A percentile compares a stretch with the other conserved stretches of the same genome.
Conservation (phyloP, 345 rosid species). For the Conringia planisiliqua region DNA sequence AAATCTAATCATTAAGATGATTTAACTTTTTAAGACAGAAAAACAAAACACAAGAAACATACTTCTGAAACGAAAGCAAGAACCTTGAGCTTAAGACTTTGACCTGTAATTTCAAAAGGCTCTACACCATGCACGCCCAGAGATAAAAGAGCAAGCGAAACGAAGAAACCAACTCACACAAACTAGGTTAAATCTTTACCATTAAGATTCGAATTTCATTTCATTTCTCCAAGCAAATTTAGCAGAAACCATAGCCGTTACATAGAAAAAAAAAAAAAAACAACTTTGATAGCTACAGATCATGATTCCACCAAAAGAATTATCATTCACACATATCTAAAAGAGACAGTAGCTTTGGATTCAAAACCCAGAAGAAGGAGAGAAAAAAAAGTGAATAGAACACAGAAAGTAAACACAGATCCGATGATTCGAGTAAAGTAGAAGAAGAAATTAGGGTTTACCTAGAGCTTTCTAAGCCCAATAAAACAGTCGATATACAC, state of each 20-base stretch:
- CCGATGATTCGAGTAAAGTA: constrained; percentile 19
- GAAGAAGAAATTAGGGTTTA: constrained; percentile 27
- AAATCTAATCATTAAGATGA: too few species aligned
- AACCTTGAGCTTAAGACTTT: background rate
- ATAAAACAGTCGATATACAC: constrained; percentile 15
- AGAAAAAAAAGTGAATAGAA: background rate
- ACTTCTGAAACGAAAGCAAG: background rate
- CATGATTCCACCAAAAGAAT: background rate
- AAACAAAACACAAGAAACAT: background rate
- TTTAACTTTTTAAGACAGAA: too few species aligned
- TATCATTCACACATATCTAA: background rate
- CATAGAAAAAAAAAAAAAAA: background rate
- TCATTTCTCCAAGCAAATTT: background rate
- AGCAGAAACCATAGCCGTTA: background rate
- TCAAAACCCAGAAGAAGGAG: background rate
- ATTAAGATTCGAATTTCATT: background rate
- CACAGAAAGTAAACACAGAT: constrained; percentile 3
- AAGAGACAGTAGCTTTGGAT: background rate
- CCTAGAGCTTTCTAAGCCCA: constrained; percentile 6
- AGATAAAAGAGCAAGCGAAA: background rate
- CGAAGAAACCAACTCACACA: background rate
- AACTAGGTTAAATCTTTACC: background rate
- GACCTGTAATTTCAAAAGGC: background rate
- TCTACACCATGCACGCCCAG: constrained; percentile 9
- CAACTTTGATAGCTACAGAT: background rate